Evolutionary conservation across 192 early-diverging fungal species (phyloP).

Genomic region (Coemansia sp.): DNA sequence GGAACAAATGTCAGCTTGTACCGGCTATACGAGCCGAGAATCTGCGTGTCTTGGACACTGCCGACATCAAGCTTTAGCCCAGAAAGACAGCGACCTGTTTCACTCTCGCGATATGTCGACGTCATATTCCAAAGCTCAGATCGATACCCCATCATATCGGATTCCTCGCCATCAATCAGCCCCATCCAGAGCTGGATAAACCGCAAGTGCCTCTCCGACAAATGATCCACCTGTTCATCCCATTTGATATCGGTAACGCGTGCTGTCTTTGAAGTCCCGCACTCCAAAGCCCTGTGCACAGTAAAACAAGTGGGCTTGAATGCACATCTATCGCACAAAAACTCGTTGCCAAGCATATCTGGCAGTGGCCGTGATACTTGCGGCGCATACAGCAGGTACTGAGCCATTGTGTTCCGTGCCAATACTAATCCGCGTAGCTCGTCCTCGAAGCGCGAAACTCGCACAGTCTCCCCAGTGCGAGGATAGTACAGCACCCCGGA

Average conservation of each 20-base stretch:
- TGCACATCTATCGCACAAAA: constrained; percentile 69
- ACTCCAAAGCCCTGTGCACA: constrained; percentile 72
- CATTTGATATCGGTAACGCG: constrained; percentile 60
- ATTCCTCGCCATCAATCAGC: constrained; percentile 75
- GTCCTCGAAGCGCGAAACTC: constrained; percentile 59
- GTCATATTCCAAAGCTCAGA: constrained; percentile 70
- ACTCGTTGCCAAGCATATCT: constrained; percentile 63
- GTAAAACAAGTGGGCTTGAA: constrained; percentile 65
- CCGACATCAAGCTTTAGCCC: constrained; percentile 35
- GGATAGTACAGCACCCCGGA: constrained; percentile 78
- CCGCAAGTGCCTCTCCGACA: constrained; percentile 57
- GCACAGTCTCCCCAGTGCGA: constrained; percentile 62
- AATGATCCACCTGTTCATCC: constrained; percentile 60
- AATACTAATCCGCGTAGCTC: constrained; percentile 75
- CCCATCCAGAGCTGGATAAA: constrained; percentile 82
- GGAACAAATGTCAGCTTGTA: constrained; percentile 36
- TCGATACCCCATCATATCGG: constrained; percentile 59
- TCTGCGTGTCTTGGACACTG: constrained; percentile 28
- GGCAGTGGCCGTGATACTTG: constrained; percentile 55
- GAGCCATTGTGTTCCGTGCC: constrained; percentile 72
- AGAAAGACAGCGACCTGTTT: constrained; percentile 49
- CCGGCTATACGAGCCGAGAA: constrained; percentile 32
- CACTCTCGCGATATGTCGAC: constrained; percentile 53
- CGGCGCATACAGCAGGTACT: constrained; percentile 38
- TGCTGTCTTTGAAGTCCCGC: constrained; percentile 58